Evolutionary conservation across 2,329 filamentous ascomycete species (phyloP), one percentile per base, ranked within the genome.

Genomic region (Calonectria pauciramosa): DNA sequence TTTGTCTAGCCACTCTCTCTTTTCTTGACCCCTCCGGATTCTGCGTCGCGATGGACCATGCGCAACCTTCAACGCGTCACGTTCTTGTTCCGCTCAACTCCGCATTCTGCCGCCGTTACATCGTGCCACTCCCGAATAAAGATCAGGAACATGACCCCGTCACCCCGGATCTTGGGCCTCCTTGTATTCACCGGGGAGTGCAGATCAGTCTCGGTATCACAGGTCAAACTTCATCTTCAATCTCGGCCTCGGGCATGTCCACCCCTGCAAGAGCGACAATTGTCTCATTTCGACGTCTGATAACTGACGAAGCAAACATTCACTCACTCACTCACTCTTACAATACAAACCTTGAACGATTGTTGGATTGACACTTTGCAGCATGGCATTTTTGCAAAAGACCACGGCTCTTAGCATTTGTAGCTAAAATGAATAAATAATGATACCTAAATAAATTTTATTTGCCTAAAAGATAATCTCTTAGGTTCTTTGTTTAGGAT

Each of bases 91-190:
- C 30, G 38, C 26, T 26, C 38, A 38, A 41, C 56, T 63, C 56
- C 56, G 56, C 56, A 41, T 23, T 32, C n/a, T 69, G 68, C 73
- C 72, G 71, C 56, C n/a, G 66, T 75, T 75, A 67, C 49, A 72
- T 70, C 66, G 71, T 71, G 60, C 70, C 52, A 63, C 54, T 74
- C 67, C 67, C 65, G 54, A 70, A 36, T n/a, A 60, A 60, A 66
- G 51, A 47, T 38, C 52, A 49, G 52, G 41, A 68, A 73, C 66
- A 34, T 14, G 26, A 41, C 56, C 34, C 49, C 71, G 54, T 65
- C 30, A 28, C 49, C 64, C 60, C 38, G 44, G 38, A 49, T 47
- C 28, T 23, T 20, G 38, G 23, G 7, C 32, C 18, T 7, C 30
- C 59, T 69, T 69, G 34, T 49, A 59, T 67, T 65, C 41, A 23